Evolutionary conservation across 495 filamentous ascomycete species (phyloP).

Genomic region (Neurospora pannonica): DNA sequence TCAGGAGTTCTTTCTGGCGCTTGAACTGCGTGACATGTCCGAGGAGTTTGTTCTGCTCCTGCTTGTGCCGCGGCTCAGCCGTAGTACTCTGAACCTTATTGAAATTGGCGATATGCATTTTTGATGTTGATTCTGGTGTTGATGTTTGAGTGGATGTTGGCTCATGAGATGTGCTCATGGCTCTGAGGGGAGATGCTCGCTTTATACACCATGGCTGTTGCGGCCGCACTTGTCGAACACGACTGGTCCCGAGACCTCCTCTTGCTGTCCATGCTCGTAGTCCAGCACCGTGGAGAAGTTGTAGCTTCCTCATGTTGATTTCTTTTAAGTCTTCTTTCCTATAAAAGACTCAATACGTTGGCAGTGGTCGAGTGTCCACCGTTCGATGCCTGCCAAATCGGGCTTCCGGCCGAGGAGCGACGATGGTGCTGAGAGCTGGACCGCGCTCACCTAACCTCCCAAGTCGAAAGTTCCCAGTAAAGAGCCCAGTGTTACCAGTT

Average conservation of each 20-base stretch:
- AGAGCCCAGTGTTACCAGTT: neutral
- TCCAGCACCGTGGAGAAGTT: neutral
- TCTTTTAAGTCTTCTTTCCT: neutral
- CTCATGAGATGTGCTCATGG: neutral
- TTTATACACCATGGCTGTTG: neutral
- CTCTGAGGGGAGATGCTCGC: neutral
- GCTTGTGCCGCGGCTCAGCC: neutral
- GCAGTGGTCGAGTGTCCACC: neutral
- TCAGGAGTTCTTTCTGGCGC: conserved; percentile 36
- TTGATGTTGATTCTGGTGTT: neutral
- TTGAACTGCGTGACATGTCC: neutral
- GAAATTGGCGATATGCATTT: neutral
- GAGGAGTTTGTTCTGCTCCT: neutral
- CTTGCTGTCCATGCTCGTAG: neutral
- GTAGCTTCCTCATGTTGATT: neutral
- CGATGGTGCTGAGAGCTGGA: neutral
- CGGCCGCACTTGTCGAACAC: neutral
- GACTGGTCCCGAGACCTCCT: neutral
- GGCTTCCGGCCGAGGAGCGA: neutral
- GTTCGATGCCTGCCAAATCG: neutral
- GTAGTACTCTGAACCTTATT: neutral
- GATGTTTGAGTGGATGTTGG: neutral
- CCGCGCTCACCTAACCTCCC: neutral
- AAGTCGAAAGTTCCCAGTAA: neutral
- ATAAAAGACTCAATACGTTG: neutral